Evolutionary conservation across 306 rosid genomes (phyloP).

Genomic region (Morella rubra): DNA sequence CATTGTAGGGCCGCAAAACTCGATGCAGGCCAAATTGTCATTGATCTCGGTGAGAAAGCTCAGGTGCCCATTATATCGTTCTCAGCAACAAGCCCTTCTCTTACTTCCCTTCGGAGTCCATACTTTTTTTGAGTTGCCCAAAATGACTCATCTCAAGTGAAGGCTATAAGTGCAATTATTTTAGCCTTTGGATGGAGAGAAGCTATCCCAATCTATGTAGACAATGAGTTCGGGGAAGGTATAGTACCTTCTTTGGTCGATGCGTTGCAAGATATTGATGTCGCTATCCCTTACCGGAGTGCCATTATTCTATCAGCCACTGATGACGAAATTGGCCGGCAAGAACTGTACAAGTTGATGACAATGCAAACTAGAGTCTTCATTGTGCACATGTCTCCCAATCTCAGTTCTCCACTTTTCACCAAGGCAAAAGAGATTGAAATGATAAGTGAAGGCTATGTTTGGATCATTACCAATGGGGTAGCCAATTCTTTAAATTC

Average conservation of each 20-base stretch:
- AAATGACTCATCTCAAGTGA: no score
- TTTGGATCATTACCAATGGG: conserved; percentile 40
- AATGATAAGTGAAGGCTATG: conserved; percentile 45
- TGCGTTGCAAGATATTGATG: conserved; percentile 29
- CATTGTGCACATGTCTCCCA: conserved; percentile 24
- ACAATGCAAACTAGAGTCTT: conserved; percentile 37
- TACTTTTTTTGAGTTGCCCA: conserved; percentile 31
- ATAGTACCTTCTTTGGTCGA: conserved; percentile 17
- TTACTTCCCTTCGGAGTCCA: conserved; percentile 15
- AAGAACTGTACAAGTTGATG: conserved; percentile 34
- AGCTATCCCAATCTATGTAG: no score
- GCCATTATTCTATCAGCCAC: conserved; percentile 17
- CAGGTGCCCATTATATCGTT: conserved; percentile 43
- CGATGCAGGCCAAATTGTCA: conserved; percentile 33
- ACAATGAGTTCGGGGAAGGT: no score
- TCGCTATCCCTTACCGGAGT: conserved; percentile 23
- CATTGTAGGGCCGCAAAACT: conserved; percentile 36
- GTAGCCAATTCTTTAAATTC: conserved; percentile 6
- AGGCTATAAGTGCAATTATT: no score
- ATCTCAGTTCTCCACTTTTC: conserved; percentile 26
- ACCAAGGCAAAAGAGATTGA: conserved; percentile 32
- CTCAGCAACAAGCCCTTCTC: conserved; percentile 36
- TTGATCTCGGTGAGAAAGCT: conserved; percentile 30
- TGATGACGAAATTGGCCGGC: conserved; percentile 14
- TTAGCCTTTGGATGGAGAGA: no score